Evolutionary conservation across 768 basidiomycete genomes (phyloP).

Genomic region (Pisolithus microcarpus): DNA sequence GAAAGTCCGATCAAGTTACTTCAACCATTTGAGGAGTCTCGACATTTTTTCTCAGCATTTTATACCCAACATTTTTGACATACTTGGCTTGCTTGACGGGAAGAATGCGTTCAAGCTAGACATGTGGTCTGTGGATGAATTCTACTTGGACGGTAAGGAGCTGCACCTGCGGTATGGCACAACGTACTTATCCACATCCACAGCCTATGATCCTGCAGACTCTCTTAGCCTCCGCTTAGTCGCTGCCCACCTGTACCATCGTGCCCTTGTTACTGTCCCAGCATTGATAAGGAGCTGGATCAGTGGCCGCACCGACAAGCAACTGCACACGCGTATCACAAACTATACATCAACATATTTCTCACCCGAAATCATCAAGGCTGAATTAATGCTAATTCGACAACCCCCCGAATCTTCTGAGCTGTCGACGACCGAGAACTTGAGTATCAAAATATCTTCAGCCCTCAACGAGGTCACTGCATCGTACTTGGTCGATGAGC

Average conservation of each 20-base stretch:
- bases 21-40: slow-evolving; percentile 73
- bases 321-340: slow-evolving; percentile 69
- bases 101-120: slow-evolving; percentile 73
- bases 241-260: slow-evolving; percentile 85
- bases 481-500: slow-evolving; percentile 85
- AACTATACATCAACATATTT: slow-evolving; percentile 78
- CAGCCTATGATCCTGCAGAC: slow-evolving; percentile 54
- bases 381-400: slow-evolving; percentile 74
- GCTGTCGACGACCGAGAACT: slow-evolving; percentile 59
- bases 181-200: slow-evolving; percentile 1
- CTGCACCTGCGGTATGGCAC: not conserved
- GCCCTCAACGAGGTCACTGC: slow-evolving; percentile 77
- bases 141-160: slow-evolving; percentile 61
- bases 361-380: slow-evolving; percentile 79
- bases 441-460: slow-evolving; percentile 69
- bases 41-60: slow-evolving; percentile 59
- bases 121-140: slow-evolving; percentile 80
- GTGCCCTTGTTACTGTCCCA: slow-evolving; percentile 75
- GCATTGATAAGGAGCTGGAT: slow-evolving; percentile 84
- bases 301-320: slow-evolving; percentile 81
- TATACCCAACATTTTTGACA: slow-evolving; percentile 61
- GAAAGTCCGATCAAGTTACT: slow-evolving; percentile 77
- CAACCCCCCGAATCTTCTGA: slow-evolving; percentile 46
- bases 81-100: slow-evolving; percentile 62
- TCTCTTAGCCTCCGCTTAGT: slow-evolving; percentile 53